phyloP scores from a whole-genome alignment of 2,329 filamentous ascomycete species.

The Kalmusia sp. region DNA sequence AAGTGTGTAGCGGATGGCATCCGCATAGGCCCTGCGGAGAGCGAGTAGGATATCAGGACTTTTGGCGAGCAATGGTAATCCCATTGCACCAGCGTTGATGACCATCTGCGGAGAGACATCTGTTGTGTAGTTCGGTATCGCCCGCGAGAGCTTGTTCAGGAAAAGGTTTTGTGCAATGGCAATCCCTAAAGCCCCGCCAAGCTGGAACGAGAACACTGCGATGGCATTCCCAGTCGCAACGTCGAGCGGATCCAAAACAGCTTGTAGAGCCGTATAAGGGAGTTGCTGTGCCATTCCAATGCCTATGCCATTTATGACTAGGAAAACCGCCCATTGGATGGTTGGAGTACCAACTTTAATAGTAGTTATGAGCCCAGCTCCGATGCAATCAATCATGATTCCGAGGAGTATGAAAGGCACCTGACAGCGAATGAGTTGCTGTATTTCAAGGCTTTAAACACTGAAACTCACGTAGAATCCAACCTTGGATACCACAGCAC shows the following conservation, averaged over 20 bases:
- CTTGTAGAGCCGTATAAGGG: constrained; percentile 11
- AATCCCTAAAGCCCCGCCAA: constrained; percentile 10
- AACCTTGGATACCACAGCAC: neutral
- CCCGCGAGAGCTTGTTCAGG: neutral
- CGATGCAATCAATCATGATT: neutral
- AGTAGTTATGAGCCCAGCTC: too few species aligned
- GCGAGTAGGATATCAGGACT: neutral
- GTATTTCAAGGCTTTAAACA: neutral
- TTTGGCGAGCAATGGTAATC: neutral
- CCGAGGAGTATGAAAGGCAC: constrained; percentile 6
- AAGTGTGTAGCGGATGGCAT: neutral
- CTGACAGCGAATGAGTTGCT: neutral
- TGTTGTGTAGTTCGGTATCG: neutral
- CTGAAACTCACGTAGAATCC: constrained; percentile 4
- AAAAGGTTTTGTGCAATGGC: constrained; percentile 9
- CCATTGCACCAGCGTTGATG: constrained; percentile 1
- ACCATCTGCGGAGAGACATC: neutral
- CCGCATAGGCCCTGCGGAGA: neutral
- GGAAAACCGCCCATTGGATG: neutral
- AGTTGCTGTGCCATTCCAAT: constrained; percentile 13
- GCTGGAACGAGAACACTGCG: constrained; percentile 5
- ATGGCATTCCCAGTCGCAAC: constrained; percentile 7
- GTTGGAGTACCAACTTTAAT: too few species aligned
- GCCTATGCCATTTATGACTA: constrained; percentile 13
- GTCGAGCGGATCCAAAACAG: constrained; percentile 5